phyloP scores from a whole-genome alignment of 257 asterid species.

The Solanum medicagineum region DNA sequence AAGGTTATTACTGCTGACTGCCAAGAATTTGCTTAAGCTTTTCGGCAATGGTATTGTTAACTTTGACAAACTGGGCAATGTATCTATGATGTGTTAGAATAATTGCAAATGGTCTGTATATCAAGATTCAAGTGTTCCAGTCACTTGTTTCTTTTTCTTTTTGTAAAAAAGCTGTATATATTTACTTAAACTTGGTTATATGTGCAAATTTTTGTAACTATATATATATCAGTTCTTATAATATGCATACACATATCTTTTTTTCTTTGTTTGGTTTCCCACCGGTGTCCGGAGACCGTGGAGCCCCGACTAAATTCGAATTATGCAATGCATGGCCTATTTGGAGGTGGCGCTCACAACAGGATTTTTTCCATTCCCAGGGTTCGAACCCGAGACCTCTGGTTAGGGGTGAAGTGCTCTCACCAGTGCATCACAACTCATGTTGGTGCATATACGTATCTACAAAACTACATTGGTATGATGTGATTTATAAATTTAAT shows the following conservation, averaged over 20 bases:
- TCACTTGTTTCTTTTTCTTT: not conserved
- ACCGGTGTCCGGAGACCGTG: too few species aligned
- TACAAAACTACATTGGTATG: not conserved
- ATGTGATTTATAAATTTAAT: not conserved
- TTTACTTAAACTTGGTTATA: not conserved
- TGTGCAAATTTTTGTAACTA: not conserved
- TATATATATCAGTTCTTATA: not conserved
- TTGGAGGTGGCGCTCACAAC: too few species aligned
- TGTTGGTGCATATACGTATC: not conserved
- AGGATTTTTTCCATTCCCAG: too few species aligned
- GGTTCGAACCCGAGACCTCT: too few species aligned
- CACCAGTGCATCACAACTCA: too few species aligned
- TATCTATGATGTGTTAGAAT: not conserved
- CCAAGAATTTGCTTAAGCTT: not conserved
- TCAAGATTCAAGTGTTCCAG: not conserved
- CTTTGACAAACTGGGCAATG: not conserved
- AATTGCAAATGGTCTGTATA: not conserved
- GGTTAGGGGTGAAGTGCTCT: too few species aligned
- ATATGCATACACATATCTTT: not conserved
- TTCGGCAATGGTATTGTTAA: not conserved
- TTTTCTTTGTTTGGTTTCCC: too few species aligned
- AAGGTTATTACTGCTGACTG: not conserved
- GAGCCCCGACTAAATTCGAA: too few species aligned
- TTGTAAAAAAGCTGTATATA: not conserved
- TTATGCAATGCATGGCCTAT: too few species aligned